These are phyloP conservation scores for Viridothelium virens DNA, from an alignment of 495 filamentous ascomycete genomes.

Conservation along the genomic window DNA sequence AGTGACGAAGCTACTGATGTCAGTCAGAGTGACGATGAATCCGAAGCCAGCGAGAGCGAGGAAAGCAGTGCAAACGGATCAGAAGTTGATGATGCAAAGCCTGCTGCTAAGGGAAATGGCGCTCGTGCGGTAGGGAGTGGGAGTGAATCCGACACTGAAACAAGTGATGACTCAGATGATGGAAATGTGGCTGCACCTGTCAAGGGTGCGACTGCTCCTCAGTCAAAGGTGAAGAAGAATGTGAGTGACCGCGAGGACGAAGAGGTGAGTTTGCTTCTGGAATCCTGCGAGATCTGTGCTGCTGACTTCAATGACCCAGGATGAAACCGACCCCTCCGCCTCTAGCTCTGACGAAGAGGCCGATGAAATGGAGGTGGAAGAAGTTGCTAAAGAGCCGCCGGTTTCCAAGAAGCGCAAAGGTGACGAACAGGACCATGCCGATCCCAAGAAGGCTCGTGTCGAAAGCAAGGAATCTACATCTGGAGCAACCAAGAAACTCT, in stretches of 20 bases:
- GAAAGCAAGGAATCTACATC: constrained; percentile 38
- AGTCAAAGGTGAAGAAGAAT: constrained; percentile 26
- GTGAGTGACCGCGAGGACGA: constrained; percentile 38
- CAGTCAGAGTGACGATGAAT: neutral
- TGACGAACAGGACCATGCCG: constrained; percentile 48
- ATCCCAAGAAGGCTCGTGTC: constrained; percentile 80
- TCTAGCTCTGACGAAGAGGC: constrained; percentile 18
- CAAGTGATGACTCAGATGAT: too few species aligned
- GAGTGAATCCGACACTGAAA: too few species aligned
- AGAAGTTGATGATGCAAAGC: constrained; percentile 33
- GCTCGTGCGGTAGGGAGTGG: too few species aligned
- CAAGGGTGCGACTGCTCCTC: constrained; percentile 16
- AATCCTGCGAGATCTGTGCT: neutral
- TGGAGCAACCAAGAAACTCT: constrained; percentile 64
- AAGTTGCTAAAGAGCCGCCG: constrained; percentile 43
- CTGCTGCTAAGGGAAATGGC: constrained; percentile 27
- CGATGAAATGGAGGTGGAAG: constrained; percentile 36
- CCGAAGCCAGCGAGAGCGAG: neutral
- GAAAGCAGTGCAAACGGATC: constrained; percentile 12
- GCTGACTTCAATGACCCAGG: constrained; percentile 26
- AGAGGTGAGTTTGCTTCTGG: constrained; percentile 30
- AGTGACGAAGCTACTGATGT: neutral
- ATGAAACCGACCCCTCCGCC: constrained; percentile 25
- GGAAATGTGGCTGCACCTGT: too few species aligned
- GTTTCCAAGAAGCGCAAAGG: constrained; percentile 83